These are phyloP conservation scores for Leptographium lundbergii DNA, from an alignment of 2,329 filamentous ascomycete species.

Conservation along the genomic window DNA sequence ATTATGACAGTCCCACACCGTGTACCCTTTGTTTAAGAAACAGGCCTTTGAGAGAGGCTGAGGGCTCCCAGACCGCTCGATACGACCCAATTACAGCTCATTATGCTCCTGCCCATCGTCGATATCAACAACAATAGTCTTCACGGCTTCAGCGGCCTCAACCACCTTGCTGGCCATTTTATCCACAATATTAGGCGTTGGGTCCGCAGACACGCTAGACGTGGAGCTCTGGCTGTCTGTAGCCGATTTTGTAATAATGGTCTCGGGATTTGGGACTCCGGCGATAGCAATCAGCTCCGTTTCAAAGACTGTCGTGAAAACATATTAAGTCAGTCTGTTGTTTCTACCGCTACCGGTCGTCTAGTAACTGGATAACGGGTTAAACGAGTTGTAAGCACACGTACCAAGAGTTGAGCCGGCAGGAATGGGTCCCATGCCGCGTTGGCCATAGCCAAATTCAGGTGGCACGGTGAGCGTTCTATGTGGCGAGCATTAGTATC, in stretches of 20 bases:
- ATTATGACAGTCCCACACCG: too few species aligned
- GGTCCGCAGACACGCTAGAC: conserved; percentile 13
- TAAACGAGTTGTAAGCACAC: conserved; percentile 11
- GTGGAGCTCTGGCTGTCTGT: conserved; percentile 18
- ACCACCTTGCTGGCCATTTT: conserved; percentile 33
- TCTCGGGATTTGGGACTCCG: conserved; percentile 47
- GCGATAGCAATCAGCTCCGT: conserved; percentile 79
- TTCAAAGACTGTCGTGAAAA: conserved; percentile 32
- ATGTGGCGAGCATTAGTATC: neutral
- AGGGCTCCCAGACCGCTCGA: too few species aligned
- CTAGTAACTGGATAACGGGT: neutral
- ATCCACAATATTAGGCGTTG: conserved; percentile 20
- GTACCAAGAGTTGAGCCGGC: conserved; percentile 63
- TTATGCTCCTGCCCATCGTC: conserved; percentile 46
- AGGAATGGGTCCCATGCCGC: conserved; percentile 70
- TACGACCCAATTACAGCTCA: conserved; percentile 32
- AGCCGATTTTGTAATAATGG: conserved; percentile 28
- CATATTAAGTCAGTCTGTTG: neutral
- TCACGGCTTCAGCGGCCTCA: conserved; percentile 28
- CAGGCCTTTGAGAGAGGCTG: conserved; percentile 13
- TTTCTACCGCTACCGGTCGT: neutral
- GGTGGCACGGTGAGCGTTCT: conserved; percentile 83
- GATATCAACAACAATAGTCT: conserved; percentile 38
- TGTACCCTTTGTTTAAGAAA: too few species aligned
- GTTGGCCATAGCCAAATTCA: conserved; percentile 67